phyloP scores from a whole-genome alignment of 2,329 filamentous ascomycete genomes.

The Colletotrichum chrysophilum region DNA sequence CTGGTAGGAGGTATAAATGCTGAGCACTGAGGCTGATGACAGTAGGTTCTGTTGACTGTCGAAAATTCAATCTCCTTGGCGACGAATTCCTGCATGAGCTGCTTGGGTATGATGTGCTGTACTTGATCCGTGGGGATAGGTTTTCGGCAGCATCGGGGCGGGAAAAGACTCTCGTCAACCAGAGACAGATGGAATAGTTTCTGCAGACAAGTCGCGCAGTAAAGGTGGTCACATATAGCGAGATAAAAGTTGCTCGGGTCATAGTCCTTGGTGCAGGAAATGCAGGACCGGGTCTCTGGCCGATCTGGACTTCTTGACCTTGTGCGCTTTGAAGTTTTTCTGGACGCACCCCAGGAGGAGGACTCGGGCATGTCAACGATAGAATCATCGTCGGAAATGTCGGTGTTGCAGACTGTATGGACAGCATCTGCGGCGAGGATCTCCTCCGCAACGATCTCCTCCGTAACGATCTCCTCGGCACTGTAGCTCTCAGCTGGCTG shows the following conservation, averaged over 20 bases:
- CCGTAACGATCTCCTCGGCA: neutral
- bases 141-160: neutral
- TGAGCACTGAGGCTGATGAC: neutral
- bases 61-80: accelerated
- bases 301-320: too few species aligned
- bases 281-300: neutral
- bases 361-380: neutral
- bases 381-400: neutral
- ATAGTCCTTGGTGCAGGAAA: neutral
- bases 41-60: neutral
- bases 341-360: neutral
- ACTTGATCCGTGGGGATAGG: neutral
- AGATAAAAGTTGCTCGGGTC: neutral
- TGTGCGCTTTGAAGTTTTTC: neutral
- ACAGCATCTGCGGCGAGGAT: neutral
- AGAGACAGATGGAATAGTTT: neutral
- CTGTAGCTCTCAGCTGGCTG: neutral
- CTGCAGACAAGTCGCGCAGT: neutral
- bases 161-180: neutral
- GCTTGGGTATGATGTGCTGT: neutral
- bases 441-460: neutral
- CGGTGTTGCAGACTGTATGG: accelerated
- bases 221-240: neutral
- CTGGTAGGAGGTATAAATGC: neutral
- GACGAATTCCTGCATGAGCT: neutral